phyloP scores from a whole-genome alignment of 768 basidiomycete species.

The Candolleomyces eurysporus region DNA sequence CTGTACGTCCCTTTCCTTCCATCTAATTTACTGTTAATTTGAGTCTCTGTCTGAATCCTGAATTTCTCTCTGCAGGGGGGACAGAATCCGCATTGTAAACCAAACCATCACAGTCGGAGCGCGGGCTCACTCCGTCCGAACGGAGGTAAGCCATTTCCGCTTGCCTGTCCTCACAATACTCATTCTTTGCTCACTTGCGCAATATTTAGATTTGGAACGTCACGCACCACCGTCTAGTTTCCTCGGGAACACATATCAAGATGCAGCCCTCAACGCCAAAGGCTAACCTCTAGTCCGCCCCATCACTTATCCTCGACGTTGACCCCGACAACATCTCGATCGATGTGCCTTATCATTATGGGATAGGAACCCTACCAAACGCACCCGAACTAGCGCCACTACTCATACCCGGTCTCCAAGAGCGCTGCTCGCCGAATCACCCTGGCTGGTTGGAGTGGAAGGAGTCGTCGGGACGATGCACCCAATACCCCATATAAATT shows the following conservation, averaged over 20 bases:
- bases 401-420: no score
- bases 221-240: slow-evolving; percentile 49
- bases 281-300: slow-evolving; percentile 18
- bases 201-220: slow-evolving; percentile 52
- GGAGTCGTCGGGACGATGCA: no score
- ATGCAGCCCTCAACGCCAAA: slow-evolving; percentile 42
- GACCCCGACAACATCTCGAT: no score
- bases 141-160: slow-evolving; percentile 36
- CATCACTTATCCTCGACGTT: background rate
- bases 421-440: no score
- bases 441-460: no score
- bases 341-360: no score
- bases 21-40: background rate
- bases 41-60: background rate
- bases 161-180: background rate
- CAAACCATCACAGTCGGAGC: slow-evolving; percentile 50
- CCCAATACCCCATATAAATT: no score
- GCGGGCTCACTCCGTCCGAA: slow-evolving; percentile 45
- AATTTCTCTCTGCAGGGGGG: slow-evolving; percentile 33
- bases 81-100: slow-evolving; percentile 49
- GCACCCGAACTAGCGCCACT: no score
- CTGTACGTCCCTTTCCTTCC: slow-evolving; percentile 27
- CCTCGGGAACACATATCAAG: slow-evolving; percentile 54
- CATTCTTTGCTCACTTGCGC: background rate
- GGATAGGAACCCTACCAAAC: no score